Base-by-base conservation (phyloP, 1,284 basidiomycete genomes). In the Ceratobasidium sp. region DNA sequence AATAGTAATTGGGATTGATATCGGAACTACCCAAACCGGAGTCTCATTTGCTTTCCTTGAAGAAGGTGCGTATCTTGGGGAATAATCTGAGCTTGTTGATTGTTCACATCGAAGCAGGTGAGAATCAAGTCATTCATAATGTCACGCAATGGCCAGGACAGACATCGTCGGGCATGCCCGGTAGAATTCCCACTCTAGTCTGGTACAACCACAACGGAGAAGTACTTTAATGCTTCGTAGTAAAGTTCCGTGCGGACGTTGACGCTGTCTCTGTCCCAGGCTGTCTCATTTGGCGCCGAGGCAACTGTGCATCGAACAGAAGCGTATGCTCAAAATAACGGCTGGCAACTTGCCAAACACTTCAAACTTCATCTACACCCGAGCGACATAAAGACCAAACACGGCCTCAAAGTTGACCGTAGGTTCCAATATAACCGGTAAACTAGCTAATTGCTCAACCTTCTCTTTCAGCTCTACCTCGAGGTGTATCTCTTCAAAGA, bases 291-390 rank as follows among this genome's bases (percentile, higher is more conserved):
- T 46, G 79, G 79, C 1, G 77, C 79, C 15, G 74, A 71, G 20
- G 79, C 77, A 4, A 13, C 69, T n/a, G n/a, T n/a, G n/a, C n/a
- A n/a, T n/a, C n/a, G n/a, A n/a, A n/a, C 40, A 7, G 42, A 67
- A 3, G 69, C 62, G 12, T 33, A 77, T 38, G 79, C 73, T 10
- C 61, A 76, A 20, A 67, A 71, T 0, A 40, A 77, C 7, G 68
- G 69, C 12, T 79, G 78, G 78, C n/a, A 44, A 17, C 69, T 79
- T 10, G 78, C 78, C 3, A 71, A 62, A 26, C 62, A 77, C 33
- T 79, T 79, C 59, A 79, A 79, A n/a, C 59, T 79, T 23, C 74
- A 79, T 50, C 40, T 80, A 0, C 79, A 80, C 26, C 79, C 79
- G 1, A 62, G 61, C 10, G 64, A 50, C 17, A 76, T 80, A 71